Conservation (phyloP, 495 filamentous ascomycete genomes). For the Astrothelium macrocarpum region DNA sequence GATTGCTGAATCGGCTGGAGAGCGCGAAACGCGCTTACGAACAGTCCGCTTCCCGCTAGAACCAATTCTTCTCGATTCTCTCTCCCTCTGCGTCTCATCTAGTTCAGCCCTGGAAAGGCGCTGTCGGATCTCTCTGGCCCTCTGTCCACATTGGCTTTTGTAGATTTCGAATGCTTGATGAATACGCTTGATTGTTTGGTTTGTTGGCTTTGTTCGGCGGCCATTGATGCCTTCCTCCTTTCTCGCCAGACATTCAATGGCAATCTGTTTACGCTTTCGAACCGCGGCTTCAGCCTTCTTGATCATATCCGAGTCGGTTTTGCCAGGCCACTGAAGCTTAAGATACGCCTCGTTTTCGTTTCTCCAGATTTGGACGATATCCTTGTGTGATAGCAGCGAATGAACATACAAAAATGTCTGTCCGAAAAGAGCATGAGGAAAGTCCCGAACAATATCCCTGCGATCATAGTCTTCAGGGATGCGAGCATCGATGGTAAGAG, state of each 20-base stretch:
- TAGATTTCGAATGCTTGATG: neutral
- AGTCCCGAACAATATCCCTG: slow-evolving; percentile 1
- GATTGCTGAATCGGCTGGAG: neutral
- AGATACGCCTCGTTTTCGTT: neutral
- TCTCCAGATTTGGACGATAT: slow-evolving; percentile 1
- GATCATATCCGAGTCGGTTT: neutral
- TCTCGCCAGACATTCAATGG: neutral
- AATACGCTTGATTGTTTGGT: neutral
- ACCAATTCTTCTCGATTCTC: neutral
- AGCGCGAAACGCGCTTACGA: neutral
- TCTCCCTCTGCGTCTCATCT: neutral
- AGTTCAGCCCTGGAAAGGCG: neutral
- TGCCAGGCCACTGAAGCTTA: neutral
- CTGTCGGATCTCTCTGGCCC: neutral
- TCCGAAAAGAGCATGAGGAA: neutral
- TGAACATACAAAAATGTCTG: neutral
- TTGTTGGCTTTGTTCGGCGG: neutral
- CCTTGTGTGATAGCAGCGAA: neutral
- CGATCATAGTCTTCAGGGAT: neutral
- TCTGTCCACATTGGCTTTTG: neutral
- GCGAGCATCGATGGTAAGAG: neutral
- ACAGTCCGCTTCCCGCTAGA: neutral
- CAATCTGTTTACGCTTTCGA: neutral
- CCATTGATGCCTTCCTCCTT: neutral
- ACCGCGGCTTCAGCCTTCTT: slow-evolving; percentile 1